Evolutionary conservation across 2,329 filamentous ascomycete species (phyloP).

Genomic region (Remersonia thermophila): DNA sequence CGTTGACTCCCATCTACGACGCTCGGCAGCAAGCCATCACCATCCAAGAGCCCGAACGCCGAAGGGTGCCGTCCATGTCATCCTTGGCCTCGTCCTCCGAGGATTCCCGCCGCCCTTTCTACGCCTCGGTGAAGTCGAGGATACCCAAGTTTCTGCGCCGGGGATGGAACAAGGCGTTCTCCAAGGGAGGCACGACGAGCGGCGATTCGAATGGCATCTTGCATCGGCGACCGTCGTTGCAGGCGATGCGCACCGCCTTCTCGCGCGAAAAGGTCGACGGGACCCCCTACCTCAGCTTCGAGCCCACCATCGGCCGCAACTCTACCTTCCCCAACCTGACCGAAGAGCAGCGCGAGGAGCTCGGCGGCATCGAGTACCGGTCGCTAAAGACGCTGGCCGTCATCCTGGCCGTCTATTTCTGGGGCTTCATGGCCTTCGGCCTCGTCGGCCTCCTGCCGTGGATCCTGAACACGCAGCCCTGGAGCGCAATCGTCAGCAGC

Average conservation of each 20-base stretch:
- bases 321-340: conserved; percentile 82
- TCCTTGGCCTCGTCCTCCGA: conserved; percentile 15
- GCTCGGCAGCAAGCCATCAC: conserved; percentile 44
- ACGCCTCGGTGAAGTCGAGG: too few relatives aligned
- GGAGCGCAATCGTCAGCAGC: conserved; percentile 50
- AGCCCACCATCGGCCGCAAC: conserved; percentile 84
- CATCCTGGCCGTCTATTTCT: conserved; percentile 68
- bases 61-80: conserved; percentile 4
- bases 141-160: conserved; percentile 11
- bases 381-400: conserved; percentile 75
- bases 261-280: conserved; percentile 41
- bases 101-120: too few relatives aligned
- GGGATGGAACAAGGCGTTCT: conserved; percentile 26
- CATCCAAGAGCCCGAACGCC: conserved; percentile 50
- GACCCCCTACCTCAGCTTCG: conserved; percentile 88
- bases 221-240: conserved; percentile 42
- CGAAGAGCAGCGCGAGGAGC: conserved; percentile 83
- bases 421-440: conserved; percentile 69
- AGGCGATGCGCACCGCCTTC: conserved; percentile 44
- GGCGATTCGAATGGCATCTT: conserved; percentile 13
- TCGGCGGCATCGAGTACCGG: conserved; percentile 93
- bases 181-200: conserved; percentile 24
- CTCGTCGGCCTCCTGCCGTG: conserved; percentile 66
- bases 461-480: conserved; percentile 54
- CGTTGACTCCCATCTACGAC: conserved; percentile 9